Base-by-base conservation (phyloP, 1,139 yeast species). In the Suhomyces choctaworum region DNA sequence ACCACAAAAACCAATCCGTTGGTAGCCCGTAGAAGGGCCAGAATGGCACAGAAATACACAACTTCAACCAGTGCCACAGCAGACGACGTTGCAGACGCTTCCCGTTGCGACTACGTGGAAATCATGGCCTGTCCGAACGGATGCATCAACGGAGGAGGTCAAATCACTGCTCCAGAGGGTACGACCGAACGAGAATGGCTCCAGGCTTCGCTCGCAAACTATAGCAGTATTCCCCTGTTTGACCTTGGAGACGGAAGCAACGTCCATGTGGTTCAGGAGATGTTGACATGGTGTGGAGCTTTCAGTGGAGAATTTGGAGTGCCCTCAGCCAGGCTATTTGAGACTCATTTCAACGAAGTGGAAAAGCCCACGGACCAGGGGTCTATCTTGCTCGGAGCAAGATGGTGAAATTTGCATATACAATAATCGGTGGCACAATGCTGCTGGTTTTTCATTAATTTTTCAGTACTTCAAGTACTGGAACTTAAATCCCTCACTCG, bases 91-190 rank as follows among this genome's bases (percentile, higher is more conserved):
- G 79, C 80, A 0, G 92, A 85, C 45, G 82, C 92, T 1, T 61
- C 76, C 13, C 71, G 67, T 29, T 82, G 87, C 50, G 95, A 88
- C 46, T 87, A 85, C 51, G 88, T 92, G 4, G 98, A 92, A 52
- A 85, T 92, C 23, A 90, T 89, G 97, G 98, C 98, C 1, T 92
- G 98, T 58, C 98, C 98, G 3, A 88, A 87, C 24, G 99, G 98
- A 1, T 92, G 98, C 54, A 85, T 90, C 39, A 92, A 92, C 53
- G 99, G 99, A 7, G 97, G 98, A 12, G 99, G 99, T 0, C 92
- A 89, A 52, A 80, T 86, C 24, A 69, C 75, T 14, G 66, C 75
- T 22, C 79, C 85, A 0, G 51, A 49, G 5, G 62, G 52, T 3
- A 45, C 53, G 0, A 31, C 45, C 8, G 66, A 64, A 25, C 73